These are phyloP conservation scores for Lunularia cruciata DNA, from an alignment of 225 moss, liverwort and hornwort genomes.

Conservation along the genomic window DNA sequence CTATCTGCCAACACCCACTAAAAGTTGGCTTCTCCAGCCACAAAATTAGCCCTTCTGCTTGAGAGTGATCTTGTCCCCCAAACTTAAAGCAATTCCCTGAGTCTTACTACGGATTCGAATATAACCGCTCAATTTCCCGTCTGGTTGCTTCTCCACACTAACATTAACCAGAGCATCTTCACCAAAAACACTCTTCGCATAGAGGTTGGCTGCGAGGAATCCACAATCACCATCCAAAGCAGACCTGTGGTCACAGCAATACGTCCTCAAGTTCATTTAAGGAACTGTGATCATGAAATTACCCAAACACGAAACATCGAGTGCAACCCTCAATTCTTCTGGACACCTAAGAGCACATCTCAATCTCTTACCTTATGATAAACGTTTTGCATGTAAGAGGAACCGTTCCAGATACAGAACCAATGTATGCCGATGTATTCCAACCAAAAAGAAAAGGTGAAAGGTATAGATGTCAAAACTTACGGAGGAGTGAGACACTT, in stretches of 20 bases:
- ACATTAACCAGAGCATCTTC: conserved; percentile 97
- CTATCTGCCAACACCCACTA: conserved; percentile 16
- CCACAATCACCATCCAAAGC: conserved; percentile 96
- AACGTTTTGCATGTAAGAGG: not conserved
- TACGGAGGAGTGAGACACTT: conserved; percentile 94
- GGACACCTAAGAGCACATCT: too few relatives aligned
- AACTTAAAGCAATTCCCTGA: conserved; percentile 92
- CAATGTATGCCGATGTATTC: too few relatives aligned
- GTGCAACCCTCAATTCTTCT: not conserved
- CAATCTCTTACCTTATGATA: not conserved
- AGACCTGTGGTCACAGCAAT: conserved; percentile 54
- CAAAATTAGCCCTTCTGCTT: conserved; percentile 85
- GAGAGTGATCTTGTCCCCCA: conserved; percentile 97
- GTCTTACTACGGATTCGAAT: conserved; percentile 99
- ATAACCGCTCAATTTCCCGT: conserved; percentile 86
- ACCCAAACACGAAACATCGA: not conserved
- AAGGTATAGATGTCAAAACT: conserved; percentile 21
- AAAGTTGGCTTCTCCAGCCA: conserved; percentile 4
- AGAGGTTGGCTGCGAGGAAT: conserved; percentile 92
- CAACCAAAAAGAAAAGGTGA: not conserved
- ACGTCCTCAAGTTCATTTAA: conserved; percentile 18
- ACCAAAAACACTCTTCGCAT: conserved; percentile 97
- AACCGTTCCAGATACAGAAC: not conserved
- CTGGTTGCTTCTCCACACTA: conserved; percentile 94
- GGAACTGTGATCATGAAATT: not conserved